These are phyloP conservation scores for Flaveria ramosissima DNA, from an alignment of 129 eudicot species.

Conservation along the genomic window DNA sequence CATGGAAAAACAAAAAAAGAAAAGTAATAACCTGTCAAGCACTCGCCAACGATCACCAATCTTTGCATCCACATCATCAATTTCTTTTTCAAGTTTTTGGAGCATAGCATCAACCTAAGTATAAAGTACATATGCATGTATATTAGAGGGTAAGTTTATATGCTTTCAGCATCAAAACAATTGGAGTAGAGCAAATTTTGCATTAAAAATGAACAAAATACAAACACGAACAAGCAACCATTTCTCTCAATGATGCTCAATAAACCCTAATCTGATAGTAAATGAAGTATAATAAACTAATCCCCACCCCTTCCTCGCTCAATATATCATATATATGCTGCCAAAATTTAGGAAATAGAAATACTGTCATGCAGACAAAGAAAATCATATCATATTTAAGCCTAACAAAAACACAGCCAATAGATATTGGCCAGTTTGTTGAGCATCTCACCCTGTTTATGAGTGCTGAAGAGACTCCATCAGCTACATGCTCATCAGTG, in stretches of 20 bases:
- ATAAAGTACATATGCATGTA: neutral
- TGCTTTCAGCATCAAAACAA: neutral
- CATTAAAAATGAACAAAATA: neutral
- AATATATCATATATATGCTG: neutral
- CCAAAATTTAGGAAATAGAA: neutral
- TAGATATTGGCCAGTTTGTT: neutral
- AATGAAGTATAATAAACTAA: neutral
- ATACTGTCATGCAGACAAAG: neutral
- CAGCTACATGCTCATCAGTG: constrained; percentile 55
- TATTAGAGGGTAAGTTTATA: constrained; percentile 5
- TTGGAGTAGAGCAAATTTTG: neutral
- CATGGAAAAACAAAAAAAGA: neutral
- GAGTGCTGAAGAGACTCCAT: constrained; percentile 83
- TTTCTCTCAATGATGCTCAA: neutral
- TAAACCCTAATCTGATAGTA: neutral
- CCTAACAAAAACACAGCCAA: constrained; percentile 1
- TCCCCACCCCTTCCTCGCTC: neutral
- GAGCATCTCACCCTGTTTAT: constrained; percentile 64
- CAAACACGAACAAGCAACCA: neutral
- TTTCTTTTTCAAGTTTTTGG: constrained; percentile 94
- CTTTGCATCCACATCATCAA: constrained; percentile 97
- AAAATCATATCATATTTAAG: neutral
- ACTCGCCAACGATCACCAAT: constrained; percentile 94
- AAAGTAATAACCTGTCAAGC: constrained; percentile 71
- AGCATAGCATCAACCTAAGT: constrained; percentile 96